These are phyloP conservation scores for Trypethelium eluteriae DNA, from an alignment of 495 filamentous ascomycete species.

Conservation along the genomic window DNA sequence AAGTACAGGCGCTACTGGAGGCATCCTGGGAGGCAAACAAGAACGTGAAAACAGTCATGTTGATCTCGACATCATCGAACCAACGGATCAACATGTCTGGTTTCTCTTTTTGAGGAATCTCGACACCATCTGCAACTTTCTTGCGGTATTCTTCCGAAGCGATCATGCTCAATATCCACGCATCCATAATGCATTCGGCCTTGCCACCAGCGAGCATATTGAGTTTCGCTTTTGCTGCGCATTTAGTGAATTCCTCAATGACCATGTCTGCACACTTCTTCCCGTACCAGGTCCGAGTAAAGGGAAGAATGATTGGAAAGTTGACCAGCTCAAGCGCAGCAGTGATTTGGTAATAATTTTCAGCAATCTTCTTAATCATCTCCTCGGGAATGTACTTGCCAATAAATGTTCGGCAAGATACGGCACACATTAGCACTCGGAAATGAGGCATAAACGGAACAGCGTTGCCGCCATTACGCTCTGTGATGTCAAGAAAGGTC, in stretches of 20 bases:
- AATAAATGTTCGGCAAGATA: slow-evolving; percentile 92
- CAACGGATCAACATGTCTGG: slow-evolving; percentile 71
- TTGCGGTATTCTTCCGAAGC: slow-evolving; percentile 72
- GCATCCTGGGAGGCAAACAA: slow-evolving; percentile 97
- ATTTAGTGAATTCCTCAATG: slow-evolving; percentile 79
- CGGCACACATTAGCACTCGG: slow-evolving; percentile 91
- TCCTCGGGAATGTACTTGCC: slow-evolving; percentile 89
- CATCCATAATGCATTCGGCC: slow-evolving; percentile 86
- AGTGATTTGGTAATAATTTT: slow-evolving; percentile 97
- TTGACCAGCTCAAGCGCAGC: slow-evolving; percentile 95
- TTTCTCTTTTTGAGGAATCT: slow-evolving; percentile 54
- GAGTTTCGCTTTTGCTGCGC: slow-evolving; percentile 84
- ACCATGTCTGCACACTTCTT: slow-evolving; percentile 94
- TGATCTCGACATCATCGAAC: slow-evolving; percentile 87
- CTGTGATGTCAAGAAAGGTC: slow-evolving; percentile 65
- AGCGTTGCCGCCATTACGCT: slow-evolving; percentile 59
- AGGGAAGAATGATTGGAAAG: slow-evolving; percentile 95
- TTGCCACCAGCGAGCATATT: slow-evolving; percentile 88
- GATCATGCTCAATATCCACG: slow-evolving; percentile 79
- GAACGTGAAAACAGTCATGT: slow-evolving; percentile 94
- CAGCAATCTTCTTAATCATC: slow-evolving; percentile 85
- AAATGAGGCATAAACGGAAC: slow-evolving; percentile 85
- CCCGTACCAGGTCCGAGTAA: slow-evolving; percentile 93
- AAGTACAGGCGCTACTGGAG: slow-evolving; percentile 84
- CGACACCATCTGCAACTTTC: slow-evolving; percentile 57